Base-by-base conservation (phyloP, 495 filamentous ascomycete species). In the Penicillium maclennaniae region DNA sequence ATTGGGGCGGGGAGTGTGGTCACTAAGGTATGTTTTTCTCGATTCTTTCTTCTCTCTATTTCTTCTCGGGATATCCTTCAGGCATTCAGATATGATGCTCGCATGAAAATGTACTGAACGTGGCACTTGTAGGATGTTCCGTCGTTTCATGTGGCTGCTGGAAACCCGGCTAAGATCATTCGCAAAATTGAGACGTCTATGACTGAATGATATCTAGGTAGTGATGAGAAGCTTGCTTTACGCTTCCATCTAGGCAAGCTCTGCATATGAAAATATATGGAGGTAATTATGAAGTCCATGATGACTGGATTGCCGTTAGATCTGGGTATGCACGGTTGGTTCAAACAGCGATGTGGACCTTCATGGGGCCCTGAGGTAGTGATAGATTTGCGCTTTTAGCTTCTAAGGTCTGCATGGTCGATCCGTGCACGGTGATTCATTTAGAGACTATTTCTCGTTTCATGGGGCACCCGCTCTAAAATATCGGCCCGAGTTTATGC, bases 1-100 rank as follows among this genome's bases (percentile, higher is more conserved):
- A 77, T 96, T 59, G 91, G 88, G 0, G 90, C 92, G n/a, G 90
- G 88, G 0, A 89, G 87, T 67, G 89, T 96, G 17, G 92, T 96
- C 10, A 95, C 88, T 1, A 96, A 87, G 79, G 90, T 92, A 76
- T 55, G 78, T 69, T 46, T 26, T 16, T 15, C 9, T 48, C 21
- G 4, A 46, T 40, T 38, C 31, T 50, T 31, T 40, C 28, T 6
- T 17, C 15, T 49, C 46, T 8, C 37, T 21, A 3, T 37, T 16
- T 43, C 25, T 16, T 27, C 6, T 45, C 43, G 3, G 34, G 20
- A 19, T 5, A 34, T 34, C 10, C 20, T 26, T 15, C 1, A 15
- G 21, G 23, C 15, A n/a, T 1, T 7, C 17, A 1, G 1, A 1
- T 19, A 3, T 37, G 38, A 19, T 40, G 19, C 23, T 23, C 23